Base-by-base conservation (phyloP, 2,329 filamentous ascomycete species). In the Coleophoma cylindrospora region DNA sequence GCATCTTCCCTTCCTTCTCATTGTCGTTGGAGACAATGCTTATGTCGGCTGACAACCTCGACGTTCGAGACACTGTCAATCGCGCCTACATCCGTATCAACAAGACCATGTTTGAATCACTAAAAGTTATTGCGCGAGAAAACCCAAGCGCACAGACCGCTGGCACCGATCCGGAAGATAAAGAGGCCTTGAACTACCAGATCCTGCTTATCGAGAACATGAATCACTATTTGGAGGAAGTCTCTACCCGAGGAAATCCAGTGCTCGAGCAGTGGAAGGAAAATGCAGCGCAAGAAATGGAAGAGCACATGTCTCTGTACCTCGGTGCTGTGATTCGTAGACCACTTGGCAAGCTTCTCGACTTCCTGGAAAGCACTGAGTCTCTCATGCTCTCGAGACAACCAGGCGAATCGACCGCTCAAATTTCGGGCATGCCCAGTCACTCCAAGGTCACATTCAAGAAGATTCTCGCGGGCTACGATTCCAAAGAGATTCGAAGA, bases 191-290 rank as follows among this genome's bases (percentile, higher is more conserved):
- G 53, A 97, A 97, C 71, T 96, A 95, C 71, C 91, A 97, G 68
- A 96, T 99, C 61, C 78, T 97, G 34, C 78, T 97, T 48, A 97
- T 99, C 59, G 92, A 99, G 69, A 99, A 99, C 68, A 96, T 96
- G 91, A 95, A 96, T 64, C 91, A 96, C 69, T 97, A 95, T 70
- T 75, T 94, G 11, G 91, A 97, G 66, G 91, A 96, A 67, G 87
- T 95, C 9, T 89, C 95, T 58, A 73, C 86, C 14, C 79, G 82
- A 15, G 78, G 80, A 36, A 82, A 94, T 54, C 79, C 87, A 8
- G 83, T 95, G 1, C 77, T 97, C 4, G 83, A 89, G 53, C 83
- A 89, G 58, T 96, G 91, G 89, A 87, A 84, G 63, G 81, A 84
- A 37, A 85, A 86, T 50, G 94, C 92, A 1, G 74, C 80, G 33